Evolutionary conservation across 2,329 filamentous ascomycete genomes (phyloP).

Genomic region (Coniochaeta hoffmannii): DNA sequence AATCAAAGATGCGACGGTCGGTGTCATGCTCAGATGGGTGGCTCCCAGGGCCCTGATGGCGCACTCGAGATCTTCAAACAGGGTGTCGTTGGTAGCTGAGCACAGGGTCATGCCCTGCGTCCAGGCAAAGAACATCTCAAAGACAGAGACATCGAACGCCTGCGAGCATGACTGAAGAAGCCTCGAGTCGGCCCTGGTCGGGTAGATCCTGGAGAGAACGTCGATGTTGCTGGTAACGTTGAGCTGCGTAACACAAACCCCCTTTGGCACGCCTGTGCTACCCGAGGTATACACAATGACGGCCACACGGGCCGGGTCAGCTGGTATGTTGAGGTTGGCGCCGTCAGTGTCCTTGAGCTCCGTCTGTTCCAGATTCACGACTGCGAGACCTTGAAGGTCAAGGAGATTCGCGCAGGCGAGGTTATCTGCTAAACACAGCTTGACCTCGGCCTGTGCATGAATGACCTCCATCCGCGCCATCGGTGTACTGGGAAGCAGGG

Average conservation of each 20-base stretch:
- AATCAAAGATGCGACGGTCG: constrained; percentile 74
- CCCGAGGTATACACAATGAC: constrained; percentile 83
- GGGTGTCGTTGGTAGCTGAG: constrained; percentile 62
- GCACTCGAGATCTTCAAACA: constrained; percentile 65
- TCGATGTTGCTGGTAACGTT: constrained; percentile 74
- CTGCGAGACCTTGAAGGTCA: constrained; percentile 9
- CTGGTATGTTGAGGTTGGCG: constrained; percentile 27
- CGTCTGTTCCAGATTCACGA: constrained; percentile 26
- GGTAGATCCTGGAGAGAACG: constrained; percentile 59
- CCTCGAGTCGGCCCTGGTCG: constrained; percentile 42
- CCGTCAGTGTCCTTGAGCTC: constrained; percentile 16
- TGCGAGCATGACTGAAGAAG: constrained; percentile 78
- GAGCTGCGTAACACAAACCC: constrained; percentile 67
- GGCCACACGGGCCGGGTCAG: constrained; percentile 46
- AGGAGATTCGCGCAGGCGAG: constrained; percentile 12
- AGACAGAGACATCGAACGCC: constrained; percentile 81
- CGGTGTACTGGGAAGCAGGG: constrained; percentile 67
- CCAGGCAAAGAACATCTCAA: constrained; percentile 87
- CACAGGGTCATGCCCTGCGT: constrained; percentile 71
- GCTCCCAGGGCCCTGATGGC: constrained; percentile 56
- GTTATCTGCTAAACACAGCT: constrained; percentile 34
- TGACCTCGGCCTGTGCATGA: constrained; percentile 49
- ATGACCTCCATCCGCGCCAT: constrained; percentile 52
- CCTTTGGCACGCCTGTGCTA: constrained; percentile 73
- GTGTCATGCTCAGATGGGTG: constrained; percentile 80